Percentiles rank a stretch among this genome's conserved stretches.
These are phyloP conservation scores for Avena insularis DNA, from an alignment of 176 grass and related monocot genomes.

Conservation along the genomic window DNA sequence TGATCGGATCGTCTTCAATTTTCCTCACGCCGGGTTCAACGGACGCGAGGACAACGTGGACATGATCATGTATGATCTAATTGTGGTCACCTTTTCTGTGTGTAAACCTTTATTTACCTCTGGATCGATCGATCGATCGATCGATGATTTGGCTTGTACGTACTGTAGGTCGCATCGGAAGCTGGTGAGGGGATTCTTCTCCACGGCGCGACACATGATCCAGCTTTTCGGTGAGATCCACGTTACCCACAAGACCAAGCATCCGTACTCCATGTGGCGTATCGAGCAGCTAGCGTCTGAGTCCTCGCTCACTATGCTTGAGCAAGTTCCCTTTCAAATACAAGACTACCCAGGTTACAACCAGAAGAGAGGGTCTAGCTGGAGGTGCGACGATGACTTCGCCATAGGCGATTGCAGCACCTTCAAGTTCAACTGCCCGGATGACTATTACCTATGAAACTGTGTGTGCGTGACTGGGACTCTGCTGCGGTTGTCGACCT, in stretches of 20 bases:
- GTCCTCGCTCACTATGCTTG: constrained; percentile 38
- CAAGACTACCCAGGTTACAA: constrained; percentile 62
- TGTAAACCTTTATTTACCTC: no score
- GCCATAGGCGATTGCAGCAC: constrained; percentile 40
- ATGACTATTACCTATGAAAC: not conserved
- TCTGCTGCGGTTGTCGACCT: not conserved
- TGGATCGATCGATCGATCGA: no score
- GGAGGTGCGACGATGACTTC: constrained; percentile 52
- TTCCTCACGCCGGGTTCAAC: constrained; percentile 62
- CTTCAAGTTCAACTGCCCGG: not conserved
- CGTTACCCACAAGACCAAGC: constrained; percentile 55
- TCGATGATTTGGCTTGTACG: no score
- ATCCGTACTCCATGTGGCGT: constrained; percentile 39
- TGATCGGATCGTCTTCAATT: constrained; percentile 63
- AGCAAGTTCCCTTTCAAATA: constrained; percentile 39
- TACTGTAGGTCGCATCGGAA: constrained; percentile 38
- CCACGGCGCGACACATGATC: constrained; percentile 50
- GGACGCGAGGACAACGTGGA: constrained; percentile 24
- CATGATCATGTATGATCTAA: constrained; percentile 48
- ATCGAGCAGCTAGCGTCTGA: constrained; percentile 45
- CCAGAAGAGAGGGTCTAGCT: constrained; percentile 59
- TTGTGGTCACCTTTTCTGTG: not conserved
- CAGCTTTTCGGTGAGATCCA: constrained; percentile 54
- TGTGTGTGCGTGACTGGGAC: not conserved
- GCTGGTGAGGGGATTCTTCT: constrained; percentile 45